Evolutionary conservation across 1,284 basidiomycete species (phyloP), one percentile per base, ranked within the genome.

Genomic region (Rhodotorula sp.): DNA sequence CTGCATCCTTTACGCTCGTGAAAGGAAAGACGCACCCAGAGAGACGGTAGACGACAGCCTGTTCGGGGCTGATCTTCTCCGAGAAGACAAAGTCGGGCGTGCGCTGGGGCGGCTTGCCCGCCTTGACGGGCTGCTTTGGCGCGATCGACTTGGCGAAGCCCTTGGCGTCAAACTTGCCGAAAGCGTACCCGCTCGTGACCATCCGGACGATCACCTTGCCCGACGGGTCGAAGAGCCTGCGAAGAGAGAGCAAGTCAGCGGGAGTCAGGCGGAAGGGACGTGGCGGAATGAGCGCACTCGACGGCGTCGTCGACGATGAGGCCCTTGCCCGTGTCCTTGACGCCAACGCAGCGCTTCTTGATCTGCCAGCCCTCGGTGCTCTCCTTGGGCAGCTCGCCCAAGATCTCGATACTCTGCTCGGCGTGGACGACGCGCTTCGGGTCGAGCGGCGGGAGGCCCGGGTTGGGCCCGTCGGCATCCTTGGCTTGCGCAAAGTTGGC

Each of bases 301-400:
- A 84, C 84, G 79, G 91, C 90, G 21, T 81, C 81, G 63, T 90
- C 90, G 19, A 91, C 72, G 66, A 93, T 86, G 70, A 93, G 87
- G 4, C 91, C 91, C 59, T 87, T 88, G 80, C 90, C 91, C 80
- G 93, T 92, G 82, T 93, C 91, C 64, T 86, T 86, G 25, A 92
- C 82, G 67, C 86, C 86, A 8, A 86, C 87, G 69, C 88, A 85
- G 75, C 85, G 86, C 77, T 82, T 85, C 75, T 83, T 87, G 78
- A 86, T 85, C 78, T 84, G 89, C 89, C 87, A 92, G 12, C 88
- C 89, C 23, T 84, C 82, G 8, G 88, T 89, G 76, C 87, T 89
- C 45, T 87, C 86, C 64, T 67, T 56, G 0, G 81, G 81, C 21
- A 82, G 71, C 25, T 77, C 75, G 44, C 77, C 76, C 52, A 81